These are phyloP conservation scores for Amauroascus verrucosus DNA, from an alignment of 2,329 filamentous ascomycete genomes.

Conservation along the genomic window DNA sequence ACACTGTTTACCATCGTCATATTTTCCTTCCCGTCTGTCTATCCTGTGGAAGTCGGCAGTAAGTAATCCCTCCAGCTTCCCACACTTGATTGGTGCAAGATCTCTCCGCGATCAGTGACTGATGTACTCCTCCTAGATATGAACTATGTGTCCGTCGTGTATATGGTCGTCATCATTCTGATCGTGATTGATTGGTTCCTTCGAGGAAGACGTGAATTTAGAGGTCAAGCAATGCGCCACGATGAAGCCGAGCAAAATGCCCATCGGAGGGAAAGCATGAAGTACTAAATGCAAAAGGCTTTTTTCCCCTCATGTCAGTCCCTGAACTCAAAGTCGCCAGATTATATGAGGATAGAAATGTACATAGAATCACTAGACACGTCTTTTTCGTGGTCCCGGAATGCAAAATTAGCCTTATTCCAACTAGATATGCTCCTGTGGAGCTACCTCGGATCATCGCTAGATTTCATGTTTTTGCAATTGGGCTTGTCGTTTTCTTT, in stretches of 20 bases:
- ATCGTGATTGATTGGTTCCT: constrained; percentile 30
- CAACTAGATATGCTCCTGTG: background rate
- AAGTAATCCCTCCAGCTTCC: constrained; percentile 18
- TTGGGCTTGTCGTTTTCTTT: too few species aligned
- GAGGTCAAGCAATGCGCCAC: constrained; percentile 22
- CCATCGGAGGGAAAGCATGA: constrained; percentile 8
- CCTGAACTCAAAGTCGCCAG: background rate
- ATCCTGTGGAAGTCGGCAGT: constrained; percentile 29
- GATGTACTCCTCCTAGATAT: constrained; percentile 23
- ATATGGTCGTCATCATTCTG: constrained; percentile 27
- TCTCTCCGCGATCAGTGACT: background rate
- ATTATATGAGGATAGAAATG: background rate
- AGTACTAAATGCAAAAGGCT: background rate
- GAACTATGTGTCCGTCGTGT: constrained; percentile 37
- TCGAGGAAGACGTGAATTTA: constrained; percentile 24
- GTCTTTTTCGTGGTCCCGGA: background rate
- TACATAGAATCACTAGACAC: background rate
- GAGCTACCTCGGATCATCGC: too few species aligned
- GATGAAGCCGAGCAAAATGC: constrained; percentile 16
- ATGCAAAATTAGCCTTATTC: background rate
- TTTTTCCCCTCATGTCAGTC: background rate
- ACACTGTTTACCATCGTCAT: constrained; percentile 41
- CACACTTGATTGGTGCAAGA: background rate
- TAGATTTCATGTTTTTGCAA: too few species aligned
- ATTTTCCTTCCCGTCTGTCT: constrained; percentile 34